A percentile compares a stretch with the other conserved stretches of the same genome.
Conservation (phyloP, 495 filamentous ascomycete species). For the Hypoxylon fuscum region DNA sequence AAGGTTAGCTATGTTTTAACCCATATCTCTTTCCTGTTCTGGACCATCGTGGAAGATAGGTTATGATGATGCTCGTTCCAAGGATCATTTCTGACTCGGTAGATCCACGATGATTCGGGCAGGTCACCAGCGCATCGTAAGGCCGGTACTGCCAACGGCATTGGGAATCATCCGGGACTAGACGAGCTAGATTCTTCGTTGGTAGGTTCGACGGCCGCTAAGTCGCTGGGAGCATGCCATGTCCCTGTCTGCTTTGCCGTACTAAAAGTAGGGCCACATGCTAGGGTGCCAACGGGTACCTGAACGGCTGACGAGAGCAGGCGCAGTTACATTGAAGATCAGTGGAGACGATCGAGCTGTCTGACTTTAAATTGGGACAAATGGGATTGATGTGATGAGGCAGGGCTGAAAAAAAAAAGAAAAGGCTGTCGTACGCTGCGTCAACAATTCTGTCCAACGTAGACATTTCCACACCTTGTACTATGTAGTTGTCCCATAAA, state of each 20-base stretch:
- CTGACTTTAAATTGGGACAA: too few species aligned
- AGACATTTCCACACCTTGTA: too few species aligned
- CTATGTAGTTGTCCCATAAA: neutral
- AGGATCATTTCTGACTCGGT: neutral
- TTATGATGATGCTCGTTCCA: constrained; percentile 10
- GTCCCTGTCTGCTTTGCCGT: neutral
- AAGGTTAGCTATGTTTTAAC: too few species aligned
- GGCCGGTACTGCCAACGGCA: too few species aligned
- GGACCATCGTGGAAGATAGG: neutral
- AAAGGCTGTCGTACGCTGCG: too few species aligned
- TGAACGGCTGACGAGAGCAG: neutral
- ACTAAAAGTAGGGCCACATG: neutral
- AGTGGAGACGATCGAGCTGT: neutral
- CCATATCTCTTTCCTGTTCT: constrained; percentile 19
- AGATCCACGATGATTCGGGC: neutral
- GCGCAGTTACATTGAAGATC: neutral
- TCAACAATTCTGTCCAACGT: too few species aligned
- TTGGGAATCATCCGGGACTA: too few species aligned
- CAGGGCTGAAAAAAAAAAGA: too few species aligned
- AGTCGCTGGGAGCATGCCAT: neutral
- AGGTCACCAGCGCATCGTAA: too few species aligned
- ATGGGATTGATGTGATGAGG: too few species aligned
- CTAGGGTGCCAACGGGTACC: neutral
- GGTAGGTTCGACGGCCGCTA: too few species aligned
- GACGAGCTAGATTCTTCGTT: too few species aligned